These are phyloP conservation scores for Udeniomyces megalosporus DNA, from an alignment of 768 basidiomycete genomes.

Conservation along the genomic window DNA sequence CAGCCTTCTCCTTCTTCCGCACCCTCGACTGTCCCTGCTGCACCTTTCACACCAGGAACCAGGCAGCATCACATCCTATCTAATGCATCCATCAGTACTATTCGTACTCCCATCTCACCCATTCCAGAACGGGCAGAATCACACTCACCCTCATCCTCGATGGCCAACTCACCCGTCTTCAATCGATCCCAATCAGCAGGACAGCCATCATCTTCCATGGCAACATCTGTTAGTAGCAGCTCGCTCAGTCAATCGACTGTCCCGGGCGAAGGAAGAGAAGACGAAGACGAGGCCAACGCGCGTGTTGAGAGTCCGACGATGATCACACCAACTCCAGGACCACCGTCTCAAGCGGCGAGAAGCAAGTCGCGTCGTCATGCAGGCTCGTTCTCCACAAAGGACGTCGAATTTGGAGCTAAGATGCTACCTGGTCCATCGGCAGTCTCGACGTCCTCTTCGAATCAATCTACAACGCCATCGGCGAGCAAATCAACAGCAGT, in stretches of 20 bases:
- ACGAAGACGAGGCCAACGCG: background rate
- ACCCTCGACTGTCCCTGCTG: too few relatives aligned
- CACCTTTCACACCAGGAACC: too few relatives aligned
- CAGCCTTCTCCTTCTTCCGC: background rate
- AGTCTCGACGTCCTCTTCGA: constrained; percentile 15
- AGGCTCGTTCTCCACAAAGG: constrained; percentile 86
- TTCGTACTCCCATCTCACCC: constrained; percentile 27
- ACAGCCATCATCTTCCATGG: background rate
- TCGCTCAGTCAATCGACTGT: too few relatives aligned
- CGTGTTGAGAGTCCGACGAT: background rate
- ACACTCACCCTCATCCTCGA: constrained; percentile 21
- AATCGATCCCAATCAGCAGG: constrained; percentile 35
- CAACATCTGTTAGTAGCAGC: background rate
- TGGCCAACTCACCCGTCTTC: constrained; percentile 21
- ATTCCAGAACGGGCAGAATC: constrained; percentile 27
- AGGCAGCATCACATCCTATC: constrained; percentile 19
- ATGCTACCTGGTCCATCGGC: constrained; percentile 23
- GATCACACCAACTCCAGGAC: background rate
- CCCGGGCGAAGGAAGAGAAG: too few relatives aligned
- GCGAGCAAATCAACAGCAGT: background rate
- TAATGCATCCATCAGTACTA: background rate
- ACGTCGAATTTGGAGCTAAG: constrained; percentile 72
- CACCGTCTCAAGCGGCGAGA: background rate
- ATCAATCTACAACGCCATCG: constrained; percentile 17
- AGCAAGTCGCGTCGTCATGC: constrained; percentile 53